These are phyloP conservation scores for Euphorbia peplus DNA, from an alignment of 345 rosid genomes.

Conservation along the genomic window DNA sequence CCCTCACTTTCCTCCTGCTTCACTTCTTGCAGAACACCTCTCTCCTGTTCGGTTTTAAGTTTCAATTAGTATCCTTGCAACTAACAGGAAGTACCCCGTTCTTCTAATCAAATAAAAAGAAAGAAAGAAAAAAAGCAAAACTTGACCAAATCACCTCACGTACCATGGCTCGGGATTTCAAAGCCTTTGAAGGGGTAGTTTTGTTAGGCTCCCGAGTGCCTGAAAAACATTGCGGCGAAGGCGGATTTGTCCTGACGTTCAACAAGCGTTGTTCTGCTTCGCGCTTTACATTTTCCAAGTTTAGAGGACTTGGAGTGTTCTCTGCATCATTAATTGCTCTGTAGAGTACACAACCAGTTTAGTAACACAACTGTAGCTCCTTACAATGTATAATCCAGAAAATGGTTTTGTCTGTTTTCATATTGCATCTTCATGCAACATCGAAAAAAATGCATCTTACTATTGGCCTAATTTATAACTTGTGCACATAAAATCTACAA, in stretches of 20 bases:
- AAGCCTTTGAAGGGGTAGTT: slow-evolving; percentile 41
- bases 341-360: slow-evolving; percentile 5
- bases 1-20: slow-evolving; percentile 40
- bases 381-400: not conserved
- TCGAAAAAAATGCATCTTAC: not conserved
- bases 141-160: slow-evolving; percentile 14
- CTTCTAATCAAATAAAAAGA: too few relatives aligned
- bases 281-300: slow-evolving; percentile 51
- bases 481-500: not conserved
- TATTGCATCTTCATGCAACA: not conserved
- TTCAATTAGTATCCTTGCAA: not conserved
- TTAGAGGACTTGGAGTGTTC: slow-evolving; percentile 43
- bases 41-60: slow-evolving; percentile 39
- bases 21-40: slow-evolving; percentile 50
- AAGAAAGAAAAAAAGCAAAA: too few relatives aligned
- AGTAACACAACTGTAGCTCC: slow-evolving; percentile 11
- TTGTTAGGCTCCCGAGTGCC: slow-evolving; percentile 38
- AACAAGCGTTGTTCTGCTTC: slow-evolving; percentile 50
- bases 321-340: slow-evolving; percentile 55
- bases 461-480: not conserved
- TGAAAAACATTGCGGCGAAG: slow-evolving; percentile 96
- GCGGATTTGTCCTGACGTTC: slow-evolving; percentile 85
- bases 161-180: slow-evolving; percentile 63
- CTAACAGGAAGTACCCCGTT: too few relatives aligned
- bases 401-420: not conserved